phyloP scores from a whole-genome alignment of 768 basidiomycete species.

The Auricularia sp. region DNA sequence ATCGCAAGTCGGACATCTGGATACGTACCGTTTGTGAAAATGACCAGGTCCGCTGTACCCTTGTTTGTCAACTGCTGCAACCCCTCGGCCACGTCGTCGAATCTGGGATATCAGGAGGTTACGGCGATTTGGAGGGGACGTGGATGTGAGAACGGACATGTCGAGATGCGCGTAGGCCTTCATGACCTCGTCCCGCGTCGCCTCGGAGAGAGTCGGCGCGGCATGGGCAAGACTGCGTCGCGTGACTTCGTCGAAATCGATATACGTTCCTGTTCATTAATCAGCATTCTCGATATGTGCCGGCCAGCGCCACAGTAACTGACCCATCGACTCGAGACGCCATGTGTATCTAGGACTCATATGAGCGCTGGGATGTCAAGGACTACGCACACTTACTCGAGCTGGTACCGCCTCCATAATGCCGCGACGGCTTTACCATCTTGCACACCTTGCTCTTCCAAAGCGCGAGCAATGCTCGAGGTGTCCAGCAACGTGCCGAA shows the following conservation, averaged over 20 bases:
- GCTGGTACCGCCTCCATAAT: constrained; percentile 19
- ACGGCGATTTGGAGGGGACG: too few species aligned
- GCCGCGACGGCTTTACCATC: constrained; percentile 8
- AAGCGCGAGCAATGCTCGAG: constrained; percentile 9
- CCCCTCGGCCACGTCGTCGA: neutral
- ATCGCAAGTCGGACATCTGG: too few species aligned
- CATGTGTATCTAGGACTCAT: constrained; percentile 19
- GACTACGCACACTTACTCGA: constrained; percentile 15
- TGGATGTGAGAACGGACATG: constrained; percentile 9
- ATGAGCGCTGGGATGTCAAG: neutral
- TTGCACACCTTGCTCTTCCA: constrained; percentile 4
- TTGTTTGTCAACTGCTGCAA: neutral
- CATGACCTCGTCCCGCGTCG: constrained; percentile 11
- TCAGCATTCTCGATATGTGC: neutral
- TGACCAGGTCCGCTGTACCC: neutral
- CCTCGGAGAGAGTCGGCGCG: constrained; percentile 4
- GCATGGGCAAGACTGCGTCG: constrained; percentile 17
- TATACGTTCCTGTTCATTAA: constrained; percentile 14
- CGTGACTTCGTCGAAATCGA: constrained; percentile 19
- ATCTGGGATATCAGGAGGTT: neutral
- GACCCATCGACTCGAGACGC: constrained; percentile 18
- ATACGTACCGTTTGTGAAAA: constrained; percentile 21
- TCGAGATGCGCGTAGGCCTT: constrained; percentile 14
- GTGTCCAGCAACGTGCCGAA: constrained; percentile 23
- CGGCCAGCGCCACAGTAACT: neutral